Conservation (phyloP, 2,329 filamentous ascomycete species). For the Dactylellina sp. region DNA sequence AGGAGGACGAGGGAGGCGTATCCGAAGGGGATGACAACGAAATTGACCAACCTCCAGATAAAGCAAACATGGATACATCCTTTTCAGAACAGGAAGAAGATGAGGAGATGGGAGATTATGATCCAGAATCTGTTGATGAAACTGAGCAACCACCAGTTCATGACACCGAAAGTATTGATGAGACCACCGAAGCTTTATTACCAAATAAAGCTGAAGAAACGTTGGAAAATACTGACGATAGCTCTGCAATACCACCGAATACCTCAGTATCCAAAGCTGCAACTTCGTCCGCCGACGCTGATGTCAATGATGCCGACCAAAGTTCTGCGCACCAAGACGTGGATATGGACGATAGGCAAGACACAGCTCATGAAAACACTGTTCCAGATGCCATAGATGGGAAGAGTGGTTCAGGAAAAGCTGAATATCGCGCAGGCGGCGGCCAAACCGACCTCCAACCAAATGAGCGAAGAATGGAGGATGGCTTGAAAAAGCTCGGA, state of each 20-base stretch:
- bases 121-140: conserved; percentile 65
- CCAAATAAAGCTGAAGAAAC: conserved; percentile 15
- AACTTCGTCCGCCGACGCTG: conserved; percentile 56
- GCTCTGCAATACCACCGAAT: conserved; percentile 56
- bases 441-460: conserved; percentile 53
- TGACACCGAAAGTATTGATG: conserved; percentile 63
- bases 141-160: conserved; percentile 69
- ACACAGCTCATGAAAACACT: conserved; percentile 50
- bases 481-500: conserved; percentile 93
- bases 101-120: conserved; percentile 68
- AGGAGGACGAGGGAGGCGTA: conserved; percentile 68
- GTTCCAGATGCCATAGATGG: conserved; percentile 43
- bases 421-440: conserved; percentile 42
- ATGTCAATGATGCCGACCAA: conserved; percentile 57
- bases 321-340: conserved; percentile 57
- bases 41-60: conserved; percentile 60
- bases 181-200: conserved; percentile 58
- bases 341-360: conserved; percentile 57
- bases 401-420: conserved; percentile 35
- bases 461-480: conserved; percentile 65
- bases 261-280: conserved; percentile 56
- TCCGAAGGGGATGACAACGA: conserved; percentile 70
- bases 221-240: conserved; percentile 52
- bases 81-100: conserved; percentile 65
- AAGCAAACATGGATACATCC: conserved; percentile 67